phyloP scores from a whole-genome alignment of 2,329 filamentous ascomycete genomes.

The Ascomycota sp. region DNA sequence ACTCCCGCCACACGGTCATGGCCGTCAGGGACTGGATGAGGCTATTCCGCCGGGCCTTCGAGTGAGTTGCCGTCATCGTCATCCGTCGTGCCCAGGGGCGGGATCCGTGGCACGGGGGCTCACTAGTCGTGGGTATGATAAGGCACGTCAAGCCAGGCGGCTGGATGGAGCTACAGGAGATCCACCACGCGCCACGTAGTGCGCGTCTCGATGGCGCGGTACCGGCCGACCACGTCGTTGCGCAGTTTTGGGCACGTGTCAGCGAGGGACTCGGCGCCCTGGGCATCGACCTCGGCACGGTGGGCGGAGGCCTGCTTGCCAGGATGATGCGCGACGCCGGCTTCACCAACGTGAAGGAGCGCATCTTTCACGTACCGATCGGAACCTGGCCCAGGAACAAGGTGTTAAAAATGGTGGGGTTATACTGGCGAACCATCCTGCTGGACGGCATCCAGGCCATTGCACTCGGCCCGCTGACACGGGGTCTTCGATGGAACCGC shows the following conservation, averaged over 20 bases:
- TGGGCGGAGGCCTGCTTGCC: conserved; percentile 19
- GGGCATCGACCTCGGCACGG: conserved; percentile 25
- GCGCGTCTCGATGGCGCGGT: conserved; percentile 19
- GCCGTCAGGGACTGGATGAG: conserved; percentile 34
- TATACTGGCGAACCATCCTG: conserved; percentile 29
- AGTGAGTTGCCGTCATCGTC: conserved; percentile 16
- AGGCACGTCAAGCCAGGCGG: conserved; percentile 32
- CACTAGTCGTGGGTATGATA: too few species aligned
- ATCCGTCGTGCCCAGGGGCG: not conserved
- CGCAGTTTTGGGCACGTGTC: conserved; percentile 25
- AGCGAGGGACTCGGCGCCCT: conserved; percentile 20
- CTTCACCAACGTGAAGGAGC: conserved; percentile 29
- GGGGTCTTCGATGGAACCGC: conserved; percentile 24
- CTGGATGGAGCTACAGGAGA: conserved; percentile 35
- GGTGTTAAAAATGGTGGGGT: conserved; percentile 27
- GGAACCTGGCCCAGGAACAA: conserved; percentile 33
- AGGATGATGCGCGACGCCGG: conserved; percentile 27
- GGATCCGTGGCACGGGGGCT: conserved; percentile 1
- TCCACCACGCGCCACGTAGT: conserved; percentile 26
- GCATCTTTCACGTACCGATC: conserved; percentile 29
- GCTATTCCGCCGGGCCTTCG: conserved; percentile 23
- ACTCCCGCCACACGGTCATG: conserved; percentile 35
- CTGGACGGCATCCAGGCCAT: conserved; percentile 30
- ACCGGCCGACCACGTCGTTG: conserved; percentile 18
- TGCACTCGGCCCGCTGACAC: conserved; percentile 28